phyloP scores from a whole-genome alignment of 2,329 filamentous ascomycete genomes.

The Microsporum canis region DNA sequence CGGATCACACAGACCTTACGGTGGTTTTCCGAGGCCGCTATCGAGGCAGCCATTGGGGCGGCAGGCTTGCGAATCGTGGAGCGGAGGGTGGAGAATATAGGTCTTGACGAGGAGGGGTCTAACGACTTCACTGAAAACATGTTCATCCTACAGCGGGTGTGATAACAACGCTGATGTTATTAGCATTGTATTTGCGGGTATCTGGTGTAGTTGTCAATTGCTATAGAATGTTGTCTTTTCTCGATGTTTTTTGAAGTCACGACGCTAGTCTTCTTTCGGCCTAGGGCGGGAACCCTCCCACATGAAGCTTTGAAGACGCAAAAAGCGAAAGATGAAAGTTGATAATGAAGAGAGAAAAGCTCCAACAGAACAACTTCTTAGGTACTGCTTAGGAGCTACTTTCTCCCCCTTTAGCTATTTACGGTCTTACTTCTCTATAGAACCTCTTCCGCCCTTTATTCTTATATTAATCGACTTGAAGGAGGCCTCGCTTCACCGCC shows the following conservation, averaged over 20 bases:
- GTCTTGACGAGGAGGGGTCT: neutral
- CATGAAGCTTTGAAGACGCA: slow-evolving; percentile 1
- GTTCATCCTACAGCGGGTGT: neutral
- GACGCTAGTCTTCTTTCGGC: slow-evolving; percentile 13
- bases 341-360: neutral
- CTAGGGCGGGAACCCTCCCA: slow-evolving; percentile 8
- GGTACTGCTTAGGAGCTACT: neutral
- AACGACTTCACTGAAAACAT: neutral
- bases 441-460: slow-evolving; percentile 7
- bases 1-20: neutral
- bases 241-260: no score
- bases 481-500: slow-evolving; percentile 15
- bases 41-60: neutral
- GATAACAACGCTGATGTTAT: neutral
- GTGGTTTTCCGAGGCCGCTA: neutral
- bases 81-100: neutral
- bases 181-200: neutral
- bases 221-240: no score
- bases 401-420: neutral
- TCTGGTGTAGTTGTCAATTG: neutral
- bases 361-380: neutral
- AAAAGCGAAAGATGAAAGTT: slow-evolving; percentile 7
- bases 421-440: neutral
- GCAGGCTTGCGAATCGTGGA: neutral
- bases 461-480: slow-evolving; percentile 5